Evolutionary conservation across 805 yeast genomes (phyloP).

Genomic region (Saturnispora zaruensis): DNA sequence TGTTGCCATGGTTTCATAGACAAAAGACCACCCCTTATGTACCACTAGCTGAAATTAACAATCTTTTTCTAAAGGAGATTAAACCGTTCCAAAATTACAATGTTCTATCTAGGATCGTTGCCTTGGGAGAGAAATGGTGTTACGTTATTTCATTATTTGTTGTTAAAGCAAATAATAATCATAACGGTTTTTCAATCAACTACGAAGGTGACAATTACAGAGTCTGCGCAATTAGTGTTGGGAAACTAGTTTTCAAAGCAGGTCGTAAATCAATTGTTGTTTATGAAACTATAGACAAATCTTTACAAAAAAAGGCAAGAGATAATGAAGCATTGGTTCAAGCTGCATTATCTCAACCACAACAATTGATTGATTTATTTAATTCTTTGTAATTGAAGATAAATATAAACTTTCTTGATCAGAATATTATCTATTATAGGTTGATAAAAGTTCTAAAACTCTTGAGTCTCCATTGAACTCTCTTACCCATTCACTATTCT

Average conservation of each 20-base stretch:
- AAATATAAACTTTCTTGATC: not conserved
- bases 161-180: slow-evolving; percentile 14
- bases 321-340: slow-evolving; percentile 1
- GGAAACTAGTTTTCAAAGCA: slow-evolving; percentile 75
- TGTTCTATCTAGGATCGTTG: slow-evolving; percentile 50
- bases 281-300: not conserved
- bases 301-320: not conserved
- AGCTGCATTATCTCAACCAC: not conserved
- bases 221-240: slow-evolving; percentile 48
- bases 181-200: not conserved
- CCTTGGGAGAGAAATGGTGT: slow-evolving; percentile 88
- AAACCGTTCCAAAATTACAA: slow-evolving; percentile 52
- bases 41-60: slow-evolving; percentile 69
- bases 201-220: slow-evolving; percentile 10
- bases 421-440: slow-evolving; percentile 26
- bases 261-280: slow-evolving; percentile 73
- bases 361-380: slow-evolving; percentile 1
- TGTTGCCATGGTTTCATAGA: slow-evolving; percentile 29
- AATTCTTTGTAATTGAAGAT: not conserved
- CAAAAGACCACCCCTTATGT: slow-evolving; percentile 41
- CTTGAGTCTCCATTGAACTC: slow-evolving; percentile 65
- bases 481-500: slow-evolving; percentile 81
- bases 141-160: slow-evolving; percentile 60
- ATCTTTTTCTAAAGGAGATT: slow-evolving; percentile 65
- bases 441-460: slow-evolving; percentile 44